Base-by-base conservation (phyloP, 108 stramenopile species). In the Cyclotella cryptica region DNA sequence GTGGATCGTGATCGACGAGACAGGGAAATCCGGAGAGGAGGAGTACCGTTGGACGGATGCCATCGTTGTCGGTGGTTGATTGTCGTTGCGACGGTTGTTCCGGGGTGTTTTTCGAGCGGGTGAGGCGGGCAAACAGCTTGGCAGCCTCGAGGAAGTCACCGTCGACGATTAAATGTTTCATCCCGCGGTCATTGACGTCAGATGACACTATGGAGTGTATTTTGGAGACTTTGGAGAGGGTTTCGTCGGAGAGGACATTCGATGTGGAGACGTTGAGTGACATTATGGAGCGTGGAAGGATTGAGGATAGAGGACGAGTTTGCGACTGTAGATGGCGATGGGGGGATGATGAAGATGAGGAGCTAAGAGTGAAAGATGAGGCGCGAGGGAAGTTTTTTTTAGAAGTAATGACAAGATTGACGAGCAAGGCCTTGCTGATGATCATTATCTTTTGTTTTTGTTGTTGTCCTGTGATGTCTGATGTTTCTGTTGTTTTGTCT, bases 1-100 rank as follows among this genome's bases (percentile, higher is more conserved):
- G 95, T 5, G 92, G 92, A 35, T 43, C 66, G 11, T 86, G 49
- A 21, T 84, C 43, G 13, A 96, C 83, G 63, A 90, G 85, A 71
- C 95, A 96, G 0, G 95, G 95, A 73, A 96, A 96, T 5, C 95
- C 95, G 9, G 91, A 88, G 51, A 96, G 68, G 27, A 96, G 83
- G 10, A 89, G 57, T n/a, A 90, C 89, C 21, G 59, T 71, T 51
- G 77, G 60, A 14, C 27, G 22, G 22, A 12, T n/a, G 27, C 27
- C 27, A 15, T 58, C 63, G 9, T 47, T n/a, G n/a, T n/a, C n/a
- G n/a, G n/a, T n/a, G n/a, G n/a, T n/a, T 24, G 24, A 41, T 22
- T 42, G 54, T 12, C 46, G n/a, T n/a, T n/a, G n/a, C n/a, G n/a
- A n/a, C n/a, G n/a, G n/a, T n/a, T n/a, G n/a, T n/a, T n/a, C n/a